Base-by-base conservation (phyloP, 768 basidiomycete genomes). In the Antrodiella citrinella region DNA sequence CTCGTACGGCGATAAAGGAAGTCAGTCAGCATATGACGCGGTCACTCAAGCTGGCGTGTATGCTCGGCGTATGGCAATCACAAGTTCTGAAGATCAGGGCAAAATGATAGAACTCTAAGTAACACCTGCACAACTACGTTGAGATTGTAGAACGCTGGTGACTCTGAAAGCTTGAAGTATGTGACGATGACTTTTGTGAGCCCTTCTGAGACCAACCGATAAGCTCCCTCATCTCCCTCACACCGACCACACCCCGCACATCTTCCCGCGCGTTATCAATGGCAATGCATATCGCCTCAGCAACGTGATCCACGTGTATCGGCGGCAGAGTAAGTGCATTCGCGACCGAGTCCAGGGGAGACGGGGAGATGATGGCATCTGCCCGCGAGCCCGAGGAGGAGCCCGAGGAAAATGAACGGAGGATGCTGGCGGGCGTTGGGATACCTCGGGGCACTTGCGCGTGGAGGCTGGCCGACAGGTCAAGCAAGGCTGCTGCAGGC, bases 261-360 rank as follows among this genome's bases (percentile, higher is more conserved):
- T 73, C 72, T 25, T 48, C 12, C 9, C 68, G 70, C 44, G 62
- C 59, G 30, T 69, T 67, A 58, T 82, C 76, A 51, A 84, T 70
- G 26, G 78, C 75, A 18, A 82, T 73, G 52, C 86, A 81, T 4
- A 91, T 76, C 0, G 92, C 90, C 57, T 84, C 80, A 2, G 86
- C 96, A 42, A 98, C 91, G 54, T 93, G 91, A 59, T 99, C 96
- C 19, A 97, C 92, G 61, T 98, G 95, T 40, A 98, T 81, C 1
- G 96, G 94, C 24, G 87, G 91, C 49, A 86, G 84, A n/a, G 77
- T 75, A 46, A 97, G 67, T 15, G 86, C 82, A 53, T 86, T 86
- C 4, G 91, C 87, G 26, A 93, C 68, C 2, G 86, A 82, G 25
- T 80, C 72, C 38, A 86, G 66, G 13, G 78, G 62, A 20, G 78